Percentiles rank a stretch among this genome's conserved stretches.
Evolutionary conservation across 106 monocot species (phyloP).

Genomic region (Dendrobium catenatum): DNA sequence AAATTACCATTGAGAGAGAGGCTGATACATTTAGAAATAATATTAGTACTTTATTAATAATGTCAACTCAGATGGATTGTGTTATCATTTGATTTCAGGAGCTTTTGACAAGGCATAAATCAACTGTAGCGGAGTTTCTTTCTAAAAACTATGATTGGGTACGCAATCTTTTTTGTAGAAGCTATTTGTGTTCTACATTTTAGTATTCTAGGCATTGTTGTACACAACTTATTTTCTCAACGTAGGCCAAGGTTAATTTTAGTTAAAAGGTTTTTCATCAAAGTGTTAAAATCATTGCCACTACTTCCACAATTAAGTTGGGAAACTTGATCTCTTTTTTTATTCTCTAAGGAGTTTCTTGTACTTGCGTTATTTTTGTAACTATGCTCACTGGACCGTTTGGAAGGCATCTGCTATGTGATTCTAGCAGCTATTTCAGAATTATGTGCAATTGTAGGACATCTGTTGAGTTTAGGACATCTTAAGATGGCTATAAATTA

Average conservation of each 20-base stretch:
- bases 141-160: constrained; percentile 73
- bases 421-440: background rate
- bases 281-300: background rate
- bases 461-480: background rate
- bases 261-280: background rate
- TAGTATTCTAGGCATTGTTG: background rate
- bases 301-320: background rate
- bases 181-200: background rate
- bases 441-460: background rate
- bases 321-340: background rate
- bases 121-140: constrained; percentile 82
- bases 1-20: background rate
- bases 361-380: background rate
- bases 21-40: background rate
- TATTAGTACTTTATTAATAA: background rate
- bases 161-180: background rate
- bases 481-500: background rate
- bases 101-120: constrained; percentile 75
- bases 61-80: background rate
- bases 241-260: background rate
- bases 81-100: constrained; percentile 37
- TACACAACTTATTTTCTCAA: background rate
- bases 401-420: background rate
- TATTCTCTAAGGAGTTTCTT: background rate
- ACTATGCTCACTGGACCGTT: background rate